These are phyloP conservation scores for Ceratocystis lukuohia DNA, from an alignment of 2,329 filamentous ascomycete species.

Conservation along the genomic window DNA sequence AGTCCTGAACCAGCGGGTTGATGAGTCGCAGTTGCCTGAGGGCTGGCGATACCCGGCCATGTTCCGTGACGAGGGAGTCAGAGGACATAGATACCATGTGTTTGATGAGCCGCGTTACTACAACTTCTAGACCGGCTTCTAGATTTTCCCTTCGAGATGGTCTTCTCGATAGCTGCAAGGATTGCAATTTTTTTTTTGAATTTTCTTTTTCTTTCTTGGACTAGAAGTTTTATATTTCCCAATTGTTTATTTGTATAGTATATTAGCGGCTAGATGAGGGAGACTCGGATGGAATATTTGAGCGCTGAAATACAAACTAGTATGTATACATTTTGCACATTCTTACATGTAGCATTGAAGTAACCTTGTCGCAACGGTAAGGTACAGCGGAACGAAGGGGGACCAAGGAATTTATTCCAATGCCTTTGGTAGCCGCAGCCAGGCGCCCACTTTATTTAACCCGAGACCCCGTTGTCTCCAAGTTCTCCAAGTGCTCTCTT, in stretches of 20 bases:
- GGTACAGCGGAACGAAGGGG: not conserved
- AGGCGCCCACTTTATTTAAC: not conserved
- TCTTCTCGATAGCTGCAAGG: too few species aligned
- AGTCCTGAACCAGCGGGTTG: constrained; percentile 43
- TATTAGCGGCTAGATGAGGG: not conserved
- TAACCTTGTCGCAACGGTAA: too few species aligned
- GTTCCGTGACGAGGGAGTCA: constrained; percentile 74
- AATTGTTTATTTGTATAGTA: not conserved
- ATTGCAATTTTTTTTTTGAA: too few species aligned
- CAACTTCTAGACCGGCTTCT: constrained; percentile 20
- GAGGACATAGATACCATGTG: constrained; percentile 87
- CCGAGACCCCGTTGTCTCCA: not conserved
- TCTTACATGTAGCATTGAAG: too few species aligned
- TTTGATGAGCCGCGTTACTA: constrained; percentile 82
- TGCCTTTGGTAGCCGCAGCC: not conserved
- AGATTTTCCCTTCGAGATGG: too few species aligned
- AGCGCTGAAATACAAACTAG: not conserved
- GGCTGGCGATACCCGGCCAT: constrained; percentile 72
- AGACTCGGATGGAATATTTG: not conserved
- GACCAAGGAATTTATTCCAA: not conserved
- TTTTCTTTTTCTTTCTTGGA: not conserved
- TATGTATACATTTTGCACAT: not conserved
- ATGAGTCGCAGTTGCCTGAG: constrained; percentile 60
- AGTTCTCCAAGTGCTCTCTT: not conserved
- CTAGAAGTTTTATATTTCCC: constrained; percentile 23